Percentiles rank a stretch among this genome's conserved stretches.
Conservation (phyloP, 2,329 filamentous ascomycete genomes). For the Monilinia aucupariae region DNA sequence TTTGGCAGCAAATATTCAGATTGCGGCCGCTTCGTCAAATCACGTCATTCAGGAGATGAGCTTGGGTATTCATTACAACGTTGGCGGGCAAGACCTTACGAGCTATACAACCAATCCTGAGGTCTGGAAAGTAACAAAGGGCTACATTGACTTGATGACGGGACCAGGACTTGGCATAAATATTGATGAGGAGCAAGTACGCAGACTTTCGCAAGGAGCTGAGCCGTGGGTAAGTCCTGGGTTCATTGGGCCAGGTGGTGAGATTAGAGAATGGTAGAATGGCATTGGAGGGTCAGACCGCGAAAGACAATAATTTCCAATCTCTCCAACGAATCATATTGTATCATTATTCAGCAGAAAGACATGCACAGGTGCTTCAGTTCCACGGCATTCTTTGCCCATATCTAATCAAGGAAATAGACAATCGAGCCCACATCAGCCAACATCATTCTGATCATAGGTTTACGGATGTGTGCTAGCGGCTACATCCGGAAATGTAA, state of each 20-base stretch:
- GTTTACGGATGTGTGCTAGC: neutral
- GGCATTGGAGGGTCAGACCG: neutral
- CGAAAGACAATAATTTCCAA: neutral
- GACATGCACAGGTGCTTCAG: neutral
- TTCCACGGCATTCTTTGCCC: too few species aligned
- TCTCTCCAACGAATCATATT: neutral
- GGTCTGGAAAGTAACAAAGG: slow-evolving; percentile 61
- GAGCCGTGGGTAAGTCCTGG: slow-evolving; percentile 61
- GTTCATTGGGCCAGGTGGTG: slow-evolving; percentile 62
- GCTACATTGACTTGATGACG: slow-evolving; percentile 55
- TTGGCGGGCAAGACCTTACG: slow-evolving; percentile 56
- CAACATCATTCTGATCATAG: neutral
- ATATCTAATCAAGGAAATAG: neutral
- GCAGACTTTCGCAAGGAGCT: slow-evolving; percentile 51
- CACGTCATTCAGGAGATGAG: slow-evolving; percentile 76
- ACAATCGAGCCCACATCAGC: neutral
- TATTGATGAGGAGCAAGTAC: slow-evolving; percentile 62
- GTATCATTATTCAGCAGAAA: neutral
- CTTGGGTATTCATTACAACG: slow-evolving; percentile 74
- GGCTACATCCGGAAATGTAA: neutral
- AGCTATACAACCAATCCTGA: slow-evolving; percentile 61
- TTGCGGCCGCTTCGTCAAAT: slow-evolving; percentile 55
- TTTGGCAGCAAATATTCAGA: slow-evolving; percentile 64
- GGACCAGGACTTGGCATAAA: slow-evolving; percentile 65
- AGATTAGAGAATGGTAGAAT: slow-evolving; percentile 61